Evolutionary conservation across 1,284 basidiomycete genomes (phyloP), one percentile per base, ranked within the genome.

Genomic region (Boletus holoroseus): DNA sequence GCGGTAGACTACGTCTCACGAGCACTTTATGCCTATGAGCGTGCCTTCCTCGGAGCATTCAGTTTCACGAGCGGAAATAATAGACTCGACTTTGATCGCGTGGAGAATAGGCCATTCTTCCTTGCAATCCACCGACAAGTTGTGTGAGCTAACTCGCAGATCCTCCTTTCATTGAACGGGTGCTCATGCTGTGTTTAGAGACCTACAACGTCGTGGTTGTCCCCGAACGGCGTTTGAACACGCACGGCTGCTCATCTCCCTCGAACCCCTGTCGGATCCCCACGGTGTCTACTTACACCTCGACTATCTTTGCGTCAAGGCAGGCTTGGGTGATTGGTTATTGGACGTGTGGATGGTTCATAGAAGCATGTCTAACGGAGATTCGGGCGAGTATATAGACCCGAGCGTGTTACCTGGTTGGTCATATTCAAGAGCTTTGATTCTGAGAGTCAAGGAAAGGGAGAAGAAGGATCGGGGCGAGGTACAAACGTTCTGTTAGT

Each of bases 221-320:
- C 81, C 85, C 52, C 79, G 90, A 8, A 93, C 94, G 0, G 83
- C 91, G 0, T 94, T 94, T 66, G 91, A 94, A 67, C 93, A 92
- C 62, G 83, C 88, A 2, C 81, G 87, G 34, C 76, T 96, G 0
- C 73, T 96, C 40, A 85, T 88, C 54, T 78, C 84, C 0, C 76
- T 95, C 0, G 90, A 94, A 62, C 90, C 92, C 0, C 78, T 82
- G 70, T 78, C 75, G 13, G 92, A 96, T 62, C 93, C 92, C 0
- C 91, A 94, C 60, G 91, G 91, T 3, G 79, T 85, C 1, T 71
- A 86, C 3, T 71, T 92, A n/a, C 88, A 91, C 70, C 76, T 93
- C 5, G 93, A 96, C 60, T 88, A 84, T 63, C 73, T 96, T 9
- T 83, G 89, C 0, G 73, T 91, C 56, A 94, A 92, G 67, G 75